Evolutionary conservation across 805 yeast species (phyloP).

Genomic region (Lachancea cidri): DNA sequence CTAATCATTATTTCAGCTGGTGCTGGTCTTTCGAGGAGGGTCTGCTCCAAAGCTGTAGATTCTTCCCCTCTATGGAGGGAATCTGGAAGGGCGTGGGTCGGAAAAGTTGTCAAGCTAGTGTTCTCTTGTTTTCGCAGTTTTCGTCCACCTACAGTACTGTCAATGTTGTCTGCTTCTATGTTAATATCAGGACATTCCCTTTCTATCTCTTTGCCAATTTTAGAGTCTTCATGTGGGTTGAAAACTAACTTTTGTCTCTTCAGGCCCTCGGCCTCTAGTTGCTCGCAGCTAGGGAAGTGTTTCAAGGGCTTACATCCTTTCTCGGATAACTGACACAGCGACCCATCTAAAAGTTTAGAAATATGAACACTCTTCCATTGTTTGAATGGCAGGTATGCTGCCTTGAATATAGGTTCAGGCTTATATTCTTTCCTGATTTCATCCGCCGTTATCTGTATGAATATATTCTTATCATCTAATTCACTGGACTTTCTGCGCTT

Average conservation of each 20-base stretch:
- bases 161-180: no score
- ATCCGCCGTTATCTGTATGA: constrained; percentile 1
- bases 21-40: no score
- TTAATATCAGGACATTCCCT: no score
- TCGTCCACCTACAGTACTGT: no score
- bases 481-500: neutral
- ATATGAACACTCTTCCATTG: neutral
- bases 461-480: neutral
- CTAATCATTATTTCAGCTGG: no score
- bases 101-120: no score
- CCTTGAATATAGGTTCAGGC: neutral
- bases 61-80: no score
- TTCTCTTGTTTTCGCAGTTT: no score
- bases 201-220: no score
- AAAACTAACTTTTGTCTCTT: neutral
- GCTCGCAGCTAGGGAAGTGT: neutral
- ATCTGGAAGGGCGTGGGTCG: no score
- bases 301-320: constrained; percentile 3
- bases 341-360: neutral
- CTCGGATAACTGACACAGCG: constrained; percentile 5
- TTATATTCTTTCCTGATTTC: neutral
- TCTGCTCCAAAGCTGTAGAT: no score
- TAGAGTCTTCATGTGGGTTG: neutral
- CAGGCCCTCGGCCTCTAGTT: neutral
- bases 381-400: neutral